phyloP scores from a whole-genome alignment of 805 yeast species.

The Candida parachauliodes region DNA sequence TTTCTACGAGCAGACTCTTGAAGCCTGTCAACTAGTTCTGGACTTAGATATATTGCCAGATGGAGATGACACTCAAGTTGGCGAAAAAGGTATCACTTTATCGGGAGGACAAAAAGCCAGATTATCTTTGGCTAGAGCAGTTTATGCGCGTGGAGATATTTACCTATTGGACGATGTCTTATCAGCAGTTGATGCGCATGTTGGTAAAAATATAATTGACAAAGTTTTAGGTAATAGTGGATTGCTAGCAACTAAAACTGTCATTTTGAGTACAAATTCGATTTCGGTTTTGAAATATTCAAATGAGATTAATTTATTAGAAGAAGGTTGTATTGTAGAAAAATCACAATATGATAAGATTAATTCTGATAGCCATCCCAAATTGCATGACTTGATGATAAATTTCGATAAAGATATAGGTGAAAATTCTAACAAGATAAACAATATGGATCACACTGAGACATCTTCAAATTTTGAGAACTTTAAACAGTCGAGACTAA shows the following conservation, averaged over 20 bases:
- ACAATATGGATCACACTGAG: background rate
- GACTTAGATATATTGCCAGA: constrained; percentile 49
- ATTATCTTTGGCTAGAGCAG: constrained; percentile 64
- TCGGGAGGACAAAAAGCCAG: constrained; percentile 67
- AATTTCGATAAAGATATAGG: constrained; percentile 28
- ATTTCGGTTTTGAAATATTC: constrained; percentile 55
- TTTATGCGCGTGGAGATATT: constrained; percentile 57
- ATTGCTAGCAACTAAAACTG: constrained; percentile 48
- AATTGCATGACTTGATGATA: constrained; percentile 30
- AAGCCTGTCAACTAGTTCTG: constrained; percentile 47
- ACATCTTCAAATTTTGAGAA: background rate
- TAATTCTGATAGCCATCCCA: constrained; percentile 17
- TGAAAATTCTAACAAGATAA: background rate
- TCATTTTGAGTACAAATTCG: constrained; percentile 57
- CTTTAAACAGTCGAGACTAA: background rate
- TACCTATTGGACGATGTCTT: constrained; percentile 62
- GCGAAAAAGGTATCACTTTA: constrained; percentile 59
- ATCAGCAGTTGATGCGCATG: constrained; percentile 73
- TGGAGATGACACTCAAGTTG: constrained; percentile 52
- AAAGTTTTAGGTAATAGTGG: constrained; percentile 47
- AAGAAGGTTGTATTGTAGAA: constrained; percentile 54
- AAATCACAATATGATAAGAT: constrained; percentile 28
- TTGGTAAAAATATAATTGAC: constrained; percentile 52
- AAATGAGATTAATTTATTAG: constrained; percentile 56
- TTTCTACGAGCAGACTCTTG: constrained; percentile 40